Evolutionary conservation across 257 asterid species (phyloP), one percentile per base, ranked within the genome.

Genomic region (Nicotiana benthamiana): DNA sequence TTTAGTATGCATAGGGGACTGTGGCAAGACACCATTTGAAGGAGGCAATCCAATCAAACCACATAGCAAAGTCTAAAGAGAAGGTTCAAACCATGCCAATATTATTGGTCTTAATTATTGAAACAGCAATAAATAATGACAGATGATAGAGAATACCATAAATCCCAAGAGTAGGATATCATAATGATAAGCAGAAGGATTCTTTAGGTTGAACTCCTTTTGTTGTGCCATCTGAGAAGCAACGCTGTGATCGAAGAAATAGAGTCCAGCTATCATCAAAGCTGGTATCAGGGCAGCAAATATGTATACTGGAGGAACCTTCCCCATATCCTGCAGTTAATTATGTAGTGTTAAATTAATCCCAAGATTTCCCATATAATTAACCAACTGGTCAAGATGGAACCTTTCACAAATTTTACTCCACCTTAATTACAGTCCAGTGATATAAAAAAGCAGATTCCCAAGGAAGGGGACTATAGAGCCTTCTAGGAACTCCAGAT

Each of bases 141-240:
- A 46, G 77, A 24, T 18, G 61, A 24, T 3, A 75, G 22, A 17
- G 40, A 20, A 40, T 75, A 75, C 79, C 79, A 74, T 40, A 48
- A 74, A 74, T 48, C 79, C 79, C 27, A 74, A 74, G 11, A 74
- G 79, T 24, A 74, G 4, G 27, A 74, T 24, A 48, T 74, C 79
- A 40, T 48, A 74, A 24, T 74, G 79, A 74, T 74, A 74, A n/a
- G 79, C 2, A 46, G 79, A 74, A 7, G 79, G 79, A 52, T 74
- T 74, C 8, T 24, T 74, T 56, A 74, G 52, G 60, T 74, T 74
- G 36, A 74, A 74, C 26, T 74, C 79, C 53, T 74, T 74, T 26
- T 74, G 79, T 30, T 74, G 79, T 18, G 79, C 79, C 48, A 74
- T 27, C 27, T 74, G 79, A 46, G 79, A 74, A 36, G 79, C 79